Evolutionary conservation across 225 moss, liverwort and hornwort species (phyloP), one percentile per base, ranked within the genome.

Genomic region (Pseudisothecium myosuroides): DNA sequence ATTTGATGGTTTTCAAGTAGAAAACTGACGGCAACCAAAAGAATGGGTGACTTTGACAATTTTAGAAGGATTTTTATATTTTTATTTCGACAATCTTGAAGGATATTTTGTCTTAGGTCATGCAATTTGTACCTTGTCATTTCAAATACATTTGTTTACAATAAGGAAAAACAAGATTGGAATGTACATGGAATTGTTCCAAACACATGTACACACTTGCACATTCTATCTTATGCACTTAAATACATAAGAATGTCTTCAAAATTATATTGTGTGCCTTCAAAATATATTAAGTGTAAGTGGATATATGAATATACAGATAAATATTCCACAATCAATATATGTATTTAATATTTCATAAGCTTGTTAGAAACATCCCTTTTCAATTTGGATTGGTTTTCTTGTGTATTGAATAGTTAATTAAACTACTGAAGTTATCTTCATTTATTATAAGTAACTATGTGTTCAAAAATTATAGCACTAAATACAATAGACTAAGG

Each of bases 251-350:
- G 9, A 71, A 41, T 71, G 26, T 41, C 71, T 71, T 71, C 41
- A 26, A 41, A 39, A 26, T 71, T 41, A 71, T 26, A 69, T 39
- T 4, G 0, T 69, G 5, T 5, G 3, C 8, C 5, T 41, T 41
- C 3, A 41, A 71, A 71, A 41, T 71, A 41, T 5, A 26, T 15
- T 5, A 14, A 14, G 19, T 74, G 19, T 47, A 47, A 17, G 11
- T 31, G 31, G 6, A 47, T 11, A 47, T 31, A 18, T 29, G 8
- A 45, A 74, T 74, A 74, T 47, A 18, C 6, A 19, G 1, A 32
- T 2, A 20, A 6, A 49, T 75, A 32, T 32, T 49, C 0, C 0
- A 0, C 11, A 45, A 2, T 31, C 12, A 75, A 47, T 0, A 31
- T 2, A 29, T 74, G 19, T 47, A 47, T 0, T 31, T 2, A 47